Evolutionary conservation across 371 early-diverging fungal genomes (phyloP), one percentile per base, ranked within the genome.

Genomic region (Synchytrium microbalum): DNA sequence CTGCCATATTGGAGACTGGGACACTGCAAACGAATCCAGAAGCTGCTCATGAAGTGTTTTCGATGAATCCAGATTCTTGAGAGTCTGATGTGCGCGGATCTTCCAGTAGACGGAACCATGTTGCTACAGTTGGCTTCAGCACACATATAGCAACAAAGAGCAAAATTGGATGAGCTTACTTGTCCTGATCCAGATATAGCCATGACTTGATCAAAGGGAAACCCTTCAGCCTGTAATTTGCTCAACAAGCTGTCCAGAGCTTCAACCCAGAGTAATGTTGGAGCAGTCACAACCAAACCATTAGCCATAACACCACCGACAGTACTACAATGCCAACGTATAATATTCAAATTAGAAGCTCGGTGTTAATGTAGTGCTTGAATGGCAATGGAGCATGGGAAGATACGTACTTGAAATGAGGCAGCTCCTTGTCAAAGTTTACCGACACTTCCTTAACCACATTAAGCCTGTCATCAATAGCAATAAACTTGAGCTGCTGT

Each of bases 31-130:
- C 0, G 81, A 85, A 31, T 76, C 60, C 31, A 65, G 55, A 26
- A 91, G 71, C 61, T 89, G 87, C 1, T 73, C 76, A 13, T 23
- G 54, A 3, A 90, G 71, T 0, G 82, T 51, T 19, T 56, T 29
- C 0, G 51, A 13, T 0, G 72, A 10, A 55, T 79, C 70, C 25
- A 89, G 66, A 0, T 57, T 5, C 0, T 33, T 53, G 16, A 89
- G 69, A 1, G 72, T 32, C 0, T 78, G 63, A 8, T 74, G 60
- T 1, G 86, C 86, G 0, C 70, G 19, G 23, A 71, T 54, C 3
- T 77, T 73, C 91, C 89, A 92, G 69, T 86, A 91, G 14, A 91
- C 89, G 70, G 86, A 86, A 13, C 90, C 91, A 56, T 92, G 92
- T 82, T 92, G 92, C 88, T 86, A 63, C 2, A 8, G 32, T 23